These are phyloP conservation scores for Blastocystis sp. DNA, from an alignment of 352 stramenopile species.

Conservation along the genomic window DNA sequence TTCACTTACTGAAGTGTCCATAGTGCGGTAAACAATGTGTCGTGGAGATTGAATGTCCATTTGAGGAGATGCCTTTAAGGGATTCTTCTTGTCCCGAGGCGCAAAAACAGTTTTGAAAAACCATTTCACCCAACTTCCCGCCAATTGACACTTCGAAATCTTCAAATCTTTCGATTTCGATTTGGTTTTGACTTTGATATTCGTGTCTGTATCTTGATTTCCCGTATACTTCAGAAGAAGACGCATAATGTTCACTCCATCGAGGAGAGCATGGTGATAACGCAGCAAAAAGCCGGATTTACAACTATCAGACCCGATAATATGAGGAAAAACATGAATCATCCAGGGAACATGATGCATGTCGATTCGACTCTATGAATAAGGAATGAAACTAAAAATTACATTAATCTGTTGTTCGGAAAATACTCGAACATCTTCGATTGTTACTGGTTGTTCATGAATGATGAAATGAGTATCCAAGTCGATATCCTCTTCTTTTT, in stretches of 20 bases:
- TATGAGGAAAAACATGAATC: neutral
- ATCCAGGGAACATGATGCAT: neutral
- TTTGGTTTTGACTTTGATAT: neutral
- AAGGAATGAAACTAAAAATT: neutral
- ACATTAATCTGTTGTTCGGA: constrained; percentile 9
- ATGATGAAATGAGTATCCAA: neutral
- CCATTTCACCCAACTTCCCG: neutral
- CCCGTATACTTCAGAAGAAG: constrained; percentile 1
- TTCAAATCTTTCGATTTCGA: neutral
- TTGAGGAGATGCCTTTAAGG: neutral
- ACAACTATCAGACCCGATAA: neutral
- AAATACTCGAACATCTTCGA: neutral
- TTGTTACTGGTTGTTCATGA: neutral
- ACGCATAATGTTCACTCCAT: constrained; percentile 39
- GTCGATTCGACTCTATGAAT: neutral
- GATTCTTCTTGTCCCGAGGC: neutral
- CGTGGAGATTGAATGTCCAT: neutral
- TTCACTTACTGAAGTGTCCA: neutral
- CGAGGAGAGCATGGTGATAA: constrained; percentile 7
- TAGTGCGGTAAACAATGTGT: constrained; percentile 20
- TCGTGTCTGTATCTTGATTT: neutral
- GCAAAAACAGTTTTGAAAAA: neutral
- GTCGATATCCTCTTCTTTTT: neutral
- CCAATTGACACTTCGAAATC: neutral
- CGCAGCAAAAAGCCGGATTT: constrained; percentile 1